Conservation (phyloP, 305 asterid species). For the Solanum hybrid region DNA sequence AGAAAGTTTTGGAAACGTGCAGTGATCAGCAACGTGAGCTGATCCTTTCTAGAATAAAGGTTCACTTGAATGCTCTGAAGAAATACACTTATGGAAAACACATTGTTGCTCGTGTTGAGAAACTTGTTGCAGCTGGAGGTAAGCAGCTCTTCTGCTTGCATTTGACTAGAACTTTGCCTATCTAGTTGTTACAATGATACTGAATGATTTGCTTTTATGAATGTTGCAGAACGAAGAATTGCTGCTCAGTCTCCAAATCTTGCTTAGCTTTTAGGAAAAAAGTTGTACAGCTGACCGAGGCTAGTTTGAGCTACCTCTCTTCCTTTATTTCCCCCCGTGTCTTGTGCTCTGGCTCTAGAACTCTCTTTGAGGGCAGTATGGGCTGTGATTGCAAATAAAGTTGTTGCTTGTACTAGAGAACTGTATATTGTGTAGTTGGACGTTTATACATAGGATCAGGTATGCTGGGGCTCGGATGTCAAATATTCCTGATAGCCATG, state of each 20-base stretch:
- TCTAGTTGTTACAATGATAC: neutral
- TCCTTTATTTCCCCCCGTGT: constrained; percentile 19
- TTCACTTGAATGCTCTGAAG: constrained; percentile 19
- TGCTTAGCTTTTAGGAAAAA: constrained; percentile 39
- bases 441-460: constrained; percentile 54
- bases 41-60: constrained; percentile 18
- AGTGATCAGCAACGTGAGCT: constrained; percentile 21
- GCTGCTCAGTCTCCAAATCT: constrained; percentile 55
- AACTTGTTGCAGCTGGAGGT: constrained; percentile 26
- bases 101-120: constrained; percentile 22
- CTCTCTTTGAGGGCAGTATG: constrained; percentile 7
- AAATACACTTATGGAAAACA: constrained; percentile 21
- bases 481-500: constrained; percentile 28
- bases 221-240: constrained; percentile 67
- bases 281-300: constrained; percentile 93
- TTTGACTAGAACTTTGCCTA: neutral
- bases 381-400: constrained; percentile 56
- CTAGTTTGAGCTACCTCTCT: constrained; percentile 52
- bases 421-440: constrained; percentile 77
- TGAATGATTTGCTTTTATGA: neutral
- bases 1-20: constrained; percentile 19
- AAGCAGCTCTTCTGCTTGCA: neutral
- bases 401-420: constrained; percentile 61
- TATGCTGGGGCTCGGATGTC: constrained; percentile 42
- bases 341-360: constrained; percentile 8